phyloP scores from a whole-genome alignment of 352 stramenopile species.

The Pythium apleroticum region DNA sequence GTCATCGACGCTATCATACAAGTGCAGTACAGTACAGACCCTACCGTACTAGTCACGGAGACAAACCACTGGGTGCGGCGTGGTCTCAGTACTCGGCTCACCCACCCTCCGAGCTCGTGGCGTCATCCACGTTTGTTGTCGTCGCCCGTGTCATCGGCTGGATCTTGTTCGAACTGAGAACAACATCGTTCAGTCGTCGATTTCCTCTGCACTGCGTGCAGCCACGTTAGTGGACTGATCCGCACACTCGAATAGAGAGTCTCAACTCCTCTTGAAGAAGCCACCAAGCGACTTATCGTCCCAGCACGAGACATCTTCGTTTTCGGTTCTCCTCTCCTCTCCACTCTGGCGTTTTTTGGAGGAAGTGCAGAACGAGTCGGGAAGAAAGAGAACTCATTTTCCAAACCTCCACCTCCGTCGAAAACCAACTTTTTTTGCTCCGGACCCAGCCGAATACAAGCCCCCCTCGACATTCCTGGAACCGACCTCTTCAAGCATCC shows the following conservation, averaged over 20 bases:
- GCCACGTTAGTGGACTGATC: no score
- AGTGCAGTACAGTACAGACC: neutral
- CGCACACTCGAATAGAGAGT: no score
- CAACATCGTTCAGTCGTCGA: neutral
- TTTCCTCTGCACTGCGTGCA: conserved; percentile 1
- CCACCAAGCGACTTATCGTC: conserved; percentile 6
- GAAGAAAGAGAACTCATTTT: conserved; percentile 8
- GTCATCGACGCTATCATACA: neutral
- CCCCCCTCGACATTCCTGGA: neutral
- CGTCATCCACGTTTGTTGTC: neutral
- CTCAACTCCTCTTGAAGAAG: neutral
- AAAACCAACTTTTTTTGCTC: neutral
- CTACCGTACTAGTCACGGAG: no score
- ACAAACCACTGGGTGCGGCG: neutral
- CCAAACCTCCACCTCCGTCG: neutral
- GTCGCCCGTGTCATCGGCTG: neutral
- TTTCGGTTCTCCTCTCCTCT: conserved; percentile 1
- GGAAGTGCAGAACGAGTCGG: conserved; percentile 2
- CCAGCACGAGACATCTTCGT: neutral
- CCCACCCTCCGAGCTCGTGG: neutral
- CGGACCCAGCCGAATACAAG: conserved; percentile 1
- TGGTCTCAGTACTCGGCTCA: neutral
- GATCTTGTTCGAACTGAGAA: neutral
- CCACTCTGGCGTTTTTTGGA: neutral
- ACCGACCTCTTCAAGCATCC: neutral